Evolutionary conservation across 768 basidiomycete species (phyloP), one percentile per base, ranked within the genome.

Genomic region (Tricholoma hemisulphureum): DNA sequence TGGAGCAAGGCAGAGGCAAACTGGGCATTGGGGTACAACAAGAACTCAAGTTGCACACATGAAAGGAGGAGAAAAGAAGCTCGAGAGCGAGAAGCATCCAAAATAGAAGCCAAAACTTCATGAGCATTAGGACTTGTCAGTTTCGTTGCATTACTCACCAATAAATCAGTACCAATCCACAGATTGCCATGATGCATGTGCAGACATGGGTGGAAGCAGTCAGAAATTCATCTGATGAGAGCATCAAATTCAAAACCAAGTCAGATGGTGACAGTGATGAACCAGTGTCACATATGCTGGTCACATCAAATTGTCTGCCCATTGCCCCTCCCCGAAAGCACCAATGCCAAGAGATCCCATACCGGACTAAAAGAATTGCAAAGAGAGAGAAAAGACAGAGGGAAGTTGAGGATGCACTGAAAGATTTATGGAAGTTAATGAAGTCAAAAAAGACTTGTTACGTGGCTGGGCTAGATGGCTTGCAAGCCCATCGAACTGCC

Each of bases 401-500:
- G 20, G 49, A 50, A 20, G 4, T 16, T 7, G 3, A 28, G 20
- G 31, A 32, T n/a, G 24, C 49, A 28, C 20, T 50, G 23, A 32
- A 50, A 29, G 28, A 29, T n/a, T n/a, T 50, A n/a, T 1, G 11
- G 49, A 50, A 51, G 21, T 31, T 31, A 23, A 29, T 51, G 29
- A 51, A 31, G 29, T 51, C 50, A 31, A 51, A 51, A 31, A 51
- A 51, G 50, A 51, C 50, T 20, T 5, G 3, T 29, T 51, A 21
- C 9, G 50, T 51, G 29, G 50, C 29, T 35, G 50, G 50, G n/a
- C 50, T 28, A 31, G 18, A 51, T 31, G 50, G 50, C 21, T 35
- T 59, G 37, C 57, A 58, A n/a, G n/a, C n/a, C n/a, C n/a, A n/a
- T 13, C 43, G 52, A 11, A 45, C 41, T 6, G 51, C 35, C 1